These are phyloP conservation scores for Pseudofabraea citricarpa DNA, from an alignment of 2,329 filamentous ascomycete genomes.

Conservation along the genomic window DNA sequence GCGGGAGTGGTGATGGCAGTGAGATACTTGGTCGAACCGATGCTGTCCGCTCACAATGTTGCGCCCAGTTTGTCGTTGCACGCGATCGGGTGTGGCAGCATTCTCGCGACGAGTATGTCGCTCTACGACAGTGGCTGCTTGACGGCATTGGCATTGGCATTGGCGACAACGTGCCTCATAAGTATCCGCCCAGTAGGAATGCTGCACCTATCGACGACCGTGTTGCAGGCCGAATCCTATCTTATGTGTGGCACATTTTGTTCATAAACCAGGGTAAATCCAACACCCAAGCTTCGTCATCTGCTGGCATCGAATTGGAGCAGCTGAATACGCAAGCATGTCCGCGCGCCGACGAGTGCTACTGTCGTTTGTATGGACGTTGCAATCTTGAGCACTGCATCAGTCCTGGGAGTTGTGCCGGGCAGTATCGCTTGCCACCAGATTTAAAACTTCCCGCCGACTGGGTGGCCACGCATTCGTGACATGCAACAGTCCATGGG, in stretches of 20 bases:
- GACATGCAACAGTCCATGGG: too few relatives aligned
- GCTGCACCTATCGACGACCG: constrained; percentile 36
- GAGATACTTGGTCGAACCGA: constrained; percentile 33
- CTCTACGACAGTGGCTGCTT: constrained; percentile 48
- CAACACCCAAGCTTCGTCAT: neutral
- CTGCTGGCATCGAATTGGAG: constrained; percentile 12
- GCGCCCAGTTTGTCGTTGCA: constrained; percentile 50
- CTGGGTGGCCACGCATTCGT: constrained; percentile 4
- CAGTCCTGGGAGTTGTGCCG: constrained; percentile 12
- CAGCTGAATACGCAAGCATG: constrained; percentile 16
- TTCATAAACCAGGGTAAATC: constrained; percentile 28
- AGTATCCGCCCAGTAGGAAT: constrained; percentile 8
- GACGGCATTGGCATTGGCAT: constrained; percentile 33
- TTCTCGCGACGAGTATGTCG: constrained; percentile 43
- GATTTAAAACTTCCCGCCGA: constrained; percentile 14
- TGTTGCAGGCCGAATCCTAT: constrained; percentile 39
- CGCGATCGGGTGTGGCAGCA: constrained; percentile 43
- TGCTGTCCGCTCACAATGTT: constrained; percentile 44
- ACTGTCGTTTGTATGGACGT: constrained; percentile 20
- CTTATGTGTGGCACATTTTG: constrained; percentile 44
- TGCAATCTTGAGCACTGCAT: constrained; percentile 15
- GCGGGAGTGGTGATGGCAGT: constrained; percentile 30
- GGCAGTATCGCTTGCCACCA: constrained; percentile 16
- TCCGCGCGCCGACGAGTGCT: constrained; percentile 17
- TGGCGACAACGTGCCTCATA: constrained; percentile 2